Evolutionary conservation across 352 stramenopile species (phyloP), one percentile per base, ranked within the genome.

Genomic region (Pythium insidiosum): DNA sequence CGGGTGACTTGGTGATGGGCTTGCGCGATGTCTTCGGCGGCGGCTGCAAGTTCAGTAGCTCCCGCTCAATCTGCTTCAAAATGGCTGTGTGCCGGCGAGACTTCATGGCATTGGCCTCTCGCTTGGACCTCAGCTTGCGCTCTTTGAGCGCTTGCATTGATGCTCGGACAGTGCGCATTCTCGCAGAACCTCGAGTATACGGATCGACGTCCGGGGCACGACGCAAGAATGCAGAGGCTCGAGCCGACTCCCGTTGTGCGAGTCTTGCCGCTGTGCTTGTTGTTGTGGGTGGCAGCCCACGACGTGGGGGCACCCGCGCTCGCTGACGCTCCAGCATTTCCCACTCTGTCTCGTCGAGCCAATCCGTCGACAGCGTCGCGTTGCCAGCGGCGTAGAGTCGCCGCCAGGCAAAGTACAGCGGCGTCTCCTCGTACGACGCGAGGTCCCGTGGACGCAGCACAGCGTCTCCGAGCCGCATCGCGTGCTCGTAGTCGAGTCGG

Each of bases 321-420:
- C 68, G 50, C 41, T 57, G 59, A 22, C 65, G 62, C 42, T 49
- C 40, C n/a, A 35, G 39, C 29, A 60, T 50, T 38, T 77, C 68
- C 1, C 20, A 28, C 0, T 51, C 36, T 0, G 54, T 62, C 50
- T 81, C 68, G 6, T 43, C 39, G 34, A 75, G 28, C 10, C 73
- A 78, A 33, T 81, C 61, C 2, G 66, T 58, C 36, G 61, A 78
- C 5, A 75, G 38, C 16, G 71, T 77, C 16, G 56, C 45, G 24
- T 78, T 77, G 1, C 59, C 60, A 4, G 66, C 43, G 15, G 66
- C 49, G 15, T 78, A 81, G 21, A 81, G 43, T 11, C 68, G 54
- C 13, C 78, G 47, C 68, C 68, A 81, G 1, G 68, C 68, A 22
- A 78, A 81, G 41, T 78, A 81, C 15, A 81, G 43, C 15, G 68